Evolutionary conservation across 306 rosid species (phyloP).

Genomic region (Chamaecrista fasciculata): DNA sequence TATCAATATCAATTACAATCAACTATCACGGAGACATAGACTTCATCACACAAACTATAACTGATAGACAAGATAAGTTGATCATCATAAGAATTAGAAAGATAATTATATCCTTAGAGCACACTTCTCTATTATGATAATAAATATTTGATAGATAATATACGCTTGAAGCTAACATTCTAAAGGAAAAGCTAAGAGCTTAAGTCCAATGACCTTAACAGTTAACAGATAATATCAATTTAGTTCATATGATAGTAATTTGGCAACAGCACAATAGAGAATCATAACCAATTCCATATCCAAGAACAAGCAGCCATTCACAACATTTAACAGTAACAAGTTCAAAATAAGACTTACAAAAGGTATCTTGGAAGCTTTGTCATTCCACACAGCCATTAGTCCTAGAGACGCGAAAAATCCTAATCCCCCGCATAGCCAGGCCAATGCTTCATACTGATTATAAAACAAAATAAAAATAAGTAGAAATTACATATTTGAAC

Average conservation of each 20-base stretch:
- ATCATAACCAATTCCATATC: background rate
- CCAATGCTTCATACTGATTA: constrained; percentile 88
- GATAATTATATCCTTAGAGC: background rate
- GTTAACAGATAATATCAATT: background rate
- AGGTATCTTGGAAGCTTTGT: constrained; percentile 83
- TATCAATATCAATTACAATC: background rate
- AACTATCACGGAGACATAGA: background rate
- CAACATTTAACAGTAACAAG: background rate
- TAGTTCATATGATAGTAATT: no score
- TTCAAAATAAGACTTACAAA: constrained; percentile 50
- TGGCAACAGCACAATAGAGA: no score
- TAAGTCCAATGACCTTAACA: background rate
- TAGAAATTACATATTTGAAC: background rate
- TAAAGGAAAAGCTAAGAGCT: background rate
- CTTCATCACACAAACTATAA: background rate
- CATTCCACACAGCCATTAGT: constrained; percentile 80
- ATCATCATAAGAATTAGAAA: background rate
- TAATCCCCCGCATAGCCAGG: constrained; percentile 92
- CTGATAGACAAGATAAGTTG: background rate
- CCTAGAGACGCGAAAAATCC: constrained; percentile 73
- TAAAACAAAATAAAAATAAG: background rate
- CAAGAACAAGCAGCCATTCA: background rate
- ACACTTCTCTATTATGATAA: background rate
- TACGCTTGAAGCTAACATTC: background rate
- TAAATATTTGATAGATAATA: background rate